Percentiles rank a stretch among this genome's conserved stretches.
Evolutionary conservation across 108 stramenopile species (phyloP).

Genomic region (Skeletonema marinoi): DNA sequence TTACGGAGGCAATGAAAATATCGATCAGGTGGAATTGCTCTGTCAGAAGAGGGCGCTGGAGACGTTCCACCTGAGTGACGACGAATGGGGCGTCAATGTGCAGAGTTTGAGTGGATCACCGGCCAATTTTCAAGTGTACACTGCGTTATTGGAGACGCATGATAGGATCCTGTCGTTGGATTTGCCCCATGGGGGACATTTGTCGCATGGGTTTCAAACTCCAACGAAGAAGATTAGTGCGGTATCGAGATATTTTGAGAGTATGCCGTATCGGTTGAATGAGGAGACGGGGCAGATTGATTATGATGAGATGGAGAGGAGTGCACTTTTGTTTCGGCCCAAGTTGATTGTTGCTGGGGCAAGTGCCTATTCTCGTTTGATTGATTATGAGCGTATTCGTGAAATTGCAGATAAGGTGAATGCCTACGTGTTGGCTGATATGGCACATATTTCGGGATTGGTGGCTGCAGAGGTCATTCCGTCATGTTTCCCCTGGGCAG

Average conservation of each 20-base stretch:
- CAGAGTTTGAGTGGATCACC: constrained; percentile 97
- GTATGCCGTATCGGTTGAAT: constrained; percentile 98
- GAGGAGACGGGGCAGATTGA: constrained; percentile 95
- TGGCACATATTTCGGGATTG: constrained; percentile 99
- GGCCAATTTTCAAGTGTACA: constrained; percentile 99
- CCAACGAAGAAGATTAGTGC: constrained; percentile 95
- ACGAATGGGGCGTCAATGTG: constrained; percentile 93
- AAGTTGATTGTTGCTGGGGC: constrained; percentile 99
- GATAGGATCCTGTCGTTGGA: constrained; percentile 99
- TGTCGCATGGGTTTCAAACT: constrained; percentile 98
- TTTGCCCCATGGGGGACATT: constrained; percentile 97
- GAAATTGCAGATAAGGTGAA: constrained; percentile 92
- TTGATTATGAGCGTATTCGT: constrained; percentile 99
- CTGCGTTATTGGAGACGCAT: constrained; percentile 97
- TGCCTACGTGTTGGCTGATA: constrained; percentile 97
- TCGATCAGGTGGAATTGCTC: constrained; percentile 95
- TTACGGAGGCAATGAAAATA: constrained; percentile 97
- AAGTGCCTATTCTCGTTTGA: constrained; percentile 97
- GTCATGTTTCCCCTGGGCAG: constrained; percentile 96
- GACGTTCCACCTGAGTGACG: constrained; percentile 91
- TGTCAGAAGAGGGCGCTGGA: constrained; percentile 97
- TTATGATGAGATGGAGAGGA: constrained; percentile 96
- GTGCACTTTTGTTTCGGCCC: constrained; percentile 97
- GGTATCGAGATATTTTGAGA: constrained; percentile 97
- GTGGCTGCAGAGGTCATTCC: constrained; percentile 96